phyloP scores from a whole-genome alignment of 495 filamentous ascomycete genomes.

The Aspergillus taichungensis region DNA sequence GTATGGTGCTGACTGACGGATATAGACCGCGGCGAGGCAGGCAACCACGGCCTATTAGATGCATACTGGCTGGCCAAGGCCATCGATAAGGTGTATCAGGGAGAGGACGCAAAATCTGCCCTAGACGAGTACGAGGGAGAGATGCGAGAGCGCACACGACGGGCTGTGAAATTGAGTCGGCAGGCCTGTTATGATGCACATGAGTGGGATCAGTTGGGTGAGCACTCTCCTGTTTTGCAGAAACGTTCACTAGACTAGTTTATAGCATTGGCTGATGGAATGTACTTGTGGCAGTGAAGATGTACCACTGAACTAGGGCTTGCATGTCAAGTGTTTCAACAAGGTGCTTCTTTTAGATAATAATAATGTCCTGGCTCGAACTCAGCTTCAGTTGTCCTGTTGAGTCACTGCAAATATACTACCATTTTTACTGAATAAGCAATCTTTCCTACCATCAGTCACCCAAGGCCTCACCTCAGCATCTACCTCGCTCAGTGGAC shows the following conservation, averaged over 20 bases:
- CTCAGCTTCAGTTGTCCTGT: too few species aligned
- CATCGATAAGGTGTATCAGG: conserved; percentile 10
- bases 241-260: conserved; percentile 3
- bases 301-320: too few species aligned
- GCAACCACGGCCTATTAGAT: conserved; percentile 49
- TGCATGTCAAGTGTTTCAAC: too few species aligned
- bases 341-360: too few species aligned
- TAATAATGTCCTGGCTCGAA: too few species aligned
- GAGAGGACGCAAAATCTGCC: conserved; percentile 15
- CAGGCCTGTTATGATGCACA: conserved; percentile 55
- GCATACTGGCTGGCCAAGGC: conserved; percentile 19
- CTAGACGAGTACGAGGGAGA: conserved; percentile 44
- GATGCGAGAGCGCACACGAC: conserved; percentile 38
- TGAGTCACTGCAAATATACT: too few species aligned
- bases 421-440: too few species aligned
- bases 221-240: conserved; percentile 18
- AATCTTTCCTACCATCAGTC: too few species aligned
- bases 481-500: too few species aligned
- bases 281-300: too few species aligned
- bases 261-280: too few species aligned
- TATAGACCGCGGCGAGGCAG: conserved; percentile 44
- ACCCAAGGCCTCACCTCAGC: too few species aligned
- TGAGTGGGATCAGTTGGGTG: conserved; percentile 32
- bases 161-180: conserved; percentile 46
- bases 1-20: background rate